Conservation (phyloP, 352 stramenopile species). For the Chrysophaeum taylorii region DNA sequence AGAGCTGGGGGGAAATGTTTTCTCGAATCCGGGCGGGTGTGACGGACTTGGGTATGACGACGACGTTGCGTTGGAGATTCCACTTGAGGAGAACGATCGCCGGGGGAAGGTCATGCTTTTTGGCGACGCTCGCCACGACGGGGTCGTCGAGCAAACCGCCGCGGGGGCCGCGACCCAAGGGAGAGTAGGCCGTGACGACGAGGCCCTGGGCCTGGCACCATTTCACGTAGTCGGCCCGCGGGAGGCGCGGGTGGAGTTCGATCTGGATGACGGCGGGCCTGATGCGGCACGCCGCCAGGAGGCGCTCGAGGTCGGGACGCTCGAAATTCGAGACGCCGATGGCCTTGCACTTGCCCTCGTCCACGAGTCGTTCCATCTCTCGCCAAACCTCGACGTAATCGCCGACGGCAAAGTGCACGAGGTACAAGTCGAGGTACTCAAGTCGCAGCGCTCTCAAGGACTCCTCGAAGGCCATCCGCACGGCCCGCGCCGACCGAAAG, state of each 20-base stretch:
- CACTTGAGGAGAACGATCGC: slow-evolving; percentile 53
- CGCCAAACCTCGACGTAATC: background rate
- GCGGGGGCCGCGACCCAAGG: slow-evolving; percentile 37
- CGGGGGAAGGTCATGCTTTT: slow-evolving; percentile 22
- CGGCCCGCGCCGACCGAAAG: background rate
- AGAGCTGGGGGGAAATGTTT: too few relatives aligned
- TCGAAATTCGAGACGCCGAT: slow-evolving; percentile 56
- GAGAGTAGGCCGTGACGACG: slow-evolving; percentile 49
- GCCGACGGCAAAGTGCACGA: slow-evolving; percentile 34
- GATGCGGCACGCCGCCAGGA: slow-evolving; percentile 29
- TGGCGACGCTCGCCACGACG: background rate
- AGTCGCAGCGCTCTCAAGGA: slow-evolving; percentile 23
- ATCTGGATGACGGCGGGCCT: slow-evolving; percentile 36
- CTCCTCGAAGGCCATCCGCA: background rate
- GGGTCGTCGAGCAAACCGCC: slow-evolving; percentile 25
- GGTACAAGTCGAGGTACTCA: slow-evolving; percentile 43
- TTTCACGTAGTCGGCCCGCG: too few relatives aligned
- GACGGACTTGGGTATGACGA: slow-evolving; percentile 54
- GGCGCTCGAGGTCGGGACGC: slow-evolving; percentile 28
- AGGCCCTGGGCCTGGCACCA: too few relatives aligned
- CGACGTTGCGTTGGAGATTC: slow-evolving; percentile 47
- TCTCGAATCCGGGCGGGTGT: slow-evolving; percentile 36
- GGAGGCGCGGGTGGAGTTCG: slow-evolving; percentile 38
- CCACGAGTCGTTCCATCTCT: background rate
- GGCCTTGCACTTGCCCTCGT: slow-evolving; percentile 3